Percentiles rank a stretch among this genome's conserved stretches.
These are phyloP conservation scores for Penicillium verhagenii DNA, from an alignment of 495 filamentous ascomycete species.

Conservation along the genomic window DNA sequence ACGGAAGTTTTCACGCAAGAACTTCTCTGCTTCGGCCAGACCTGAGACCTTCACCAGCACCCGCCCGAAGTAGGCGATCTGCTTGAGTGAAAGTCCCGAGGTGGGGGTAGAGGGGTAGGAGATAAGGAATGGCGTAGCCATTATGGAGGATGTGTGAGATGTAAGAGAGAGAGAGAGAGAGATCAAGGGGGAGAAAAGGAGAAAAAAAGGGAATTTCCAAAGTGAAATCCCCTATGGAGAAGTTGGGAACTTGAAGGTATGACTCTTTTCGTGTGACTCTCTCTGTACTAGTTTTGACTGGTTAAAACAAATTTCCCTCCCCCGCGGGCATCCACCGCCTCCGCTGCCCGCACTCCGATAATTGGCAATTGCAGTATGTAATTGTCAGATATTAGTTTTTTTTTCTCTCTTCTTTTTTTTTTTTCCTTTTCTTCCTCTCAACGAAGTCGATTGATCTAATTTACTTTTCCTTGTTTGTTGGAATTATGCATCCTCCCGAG, in stretches of 20 bases:
- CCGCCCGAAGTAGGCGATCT: constrained; percentile 75
- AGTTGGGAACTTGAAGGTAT: background rate
- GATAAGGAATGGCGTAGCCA: constrained; percentile 52
- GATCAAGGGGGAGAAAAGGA: background rate
- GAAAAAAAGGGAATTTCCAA: background rate
- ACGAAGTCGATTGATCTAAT: no score
- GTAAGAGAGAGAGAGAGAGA: constrained; percentile 5
- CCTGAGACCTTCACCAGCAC: constrained; percentile 66
- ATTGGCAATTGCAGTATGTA: no score
- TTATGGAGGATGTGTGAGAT: constrained; percentile 22
- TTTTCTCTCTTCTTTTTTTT: no score
- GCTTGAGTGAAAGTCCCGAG: constrained; percentile 60
- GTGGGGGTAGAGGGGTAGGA: constrained; percentile 42
- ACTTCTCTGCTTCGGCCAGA: constrained; percentile 61
- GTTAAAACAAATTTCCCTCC: no score
- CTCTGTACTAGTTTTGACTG: background rate
- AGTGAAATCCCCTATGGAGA: background rate
- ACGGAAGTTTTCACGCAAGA: constrained; percentile 66
- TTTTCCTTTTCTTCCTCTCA: no score
- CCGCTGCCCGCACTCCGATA: no score
- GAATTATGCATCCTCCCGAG: no score
- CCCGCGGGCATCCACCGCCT: no score
- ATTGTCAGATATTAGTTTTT: no score
- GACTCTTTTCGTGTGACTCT: constrained; percentile 1
- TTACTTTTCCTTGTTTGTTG: no score